Base-by-base conservation (phyloP, 306 rosid genomes). In the Hippophae gyantsensis region DNA sequence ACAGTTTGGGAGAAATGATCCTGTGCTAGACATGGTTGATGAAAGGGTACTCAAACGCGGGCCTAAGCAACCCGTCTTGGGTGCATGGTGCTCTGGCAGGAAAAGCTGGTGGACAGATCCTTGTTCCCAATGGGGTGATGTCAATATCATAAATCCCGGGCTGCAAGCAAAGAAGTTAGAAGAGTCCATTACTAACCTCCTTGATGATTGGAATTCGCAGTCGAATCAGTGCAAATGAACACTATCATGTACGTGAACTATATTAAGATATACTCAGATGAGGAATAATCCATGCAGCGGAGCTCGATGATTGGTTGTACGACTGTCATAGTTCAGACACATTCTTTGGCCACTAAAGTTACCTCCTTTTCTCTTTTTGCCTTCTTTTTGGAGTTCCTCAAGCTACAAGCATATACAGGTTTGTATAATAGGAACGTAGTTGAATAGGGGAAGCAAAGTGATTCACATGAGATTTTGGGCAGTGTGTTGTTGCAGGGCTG, bases 61-160 rank as follows among this genome's bases (percentile, higher is more conserved):
- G 54, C 58, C 41, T 9, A 68, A 81, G 13, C 74, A 32, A 55
- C 81, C 79, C 12, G 65, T 70, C 69, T 95, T 86, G 0, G 96
- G 96, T 26, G 89, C 84, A 5, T 87, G 96, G 98, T 90, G 98
- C 71, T 64, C 87, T 0, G 92, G 89, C 47, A 52, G 83, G 79
- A 78, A 67, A 65, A 74, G 76, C 65, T 79, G 98, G 96, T 83
- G 84, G 92, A 69, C 60, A 50, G 96, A 85, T 83, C 96, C 96
- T 0, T 87, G 98, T 72, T 74, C 95, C 43, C 84, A 78, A 14
- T 87, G 98, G 96, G 83, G 92, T 40, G 93, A 92, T 53, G 89
- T 82, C 63, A 76, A 85, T 60, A 63, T 59, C 65, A 51, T 87
- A 63, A 79, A 83, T 77, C 92, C 93, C 7, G 86, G 95, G 62